A percentile compares a stretch with the other conserved stretches of the same genome.
Conservation (phyloP, 768 basidiomycete genomes). For the Mycena chlorophos region DNA sequence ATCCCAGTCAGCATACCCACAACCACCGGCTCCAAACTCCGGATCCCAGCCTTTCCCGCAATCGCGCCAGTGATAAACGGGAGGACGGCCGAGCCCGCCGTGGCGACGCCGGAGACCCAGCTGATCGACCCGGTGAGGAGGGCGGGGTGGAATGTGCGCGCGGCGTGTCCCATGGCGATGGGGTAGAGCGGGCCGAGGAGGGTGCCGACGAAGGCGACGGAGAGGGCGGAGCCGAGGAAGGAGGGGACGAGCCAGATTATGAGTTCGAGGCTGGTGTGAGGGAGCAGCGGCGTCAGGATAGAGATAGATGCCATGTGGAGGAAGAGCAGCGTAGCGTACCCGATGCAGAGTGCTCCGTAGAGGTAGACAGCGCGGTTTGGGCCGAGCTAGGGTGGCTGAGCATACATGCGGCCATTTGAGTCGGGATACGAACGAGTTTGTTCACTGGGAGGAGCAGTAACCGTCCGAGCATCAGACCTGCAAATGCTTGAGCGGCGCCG, state of each 20-base stretch:
- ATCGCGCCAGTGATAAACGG: too few species aligned
- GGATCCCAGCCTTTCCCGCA: too few species aligned
- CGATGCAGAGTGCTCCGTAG: conserved; percentile 33
- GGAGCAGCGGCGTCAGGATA: neutral
- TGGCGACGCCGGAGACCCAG: too few species aligned
- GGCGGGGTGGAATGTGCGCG: too few species aligned
- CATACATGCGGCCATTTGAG: neutral
- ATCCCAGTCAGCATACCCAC: too few species aligned
- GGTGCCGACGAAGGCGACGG: conserved; percentile 29
- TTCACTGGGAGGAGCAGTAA: conserved; percentile 36
- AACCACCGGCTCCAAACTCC: too few species aligned
- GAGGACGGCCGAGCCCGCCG: too few species aligned
- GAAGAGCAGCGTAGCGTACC: conserved; percentile 4
- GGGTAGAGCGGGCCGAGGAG: too few species aligned
- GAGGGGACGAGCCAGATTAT: conserved; percentile 48
- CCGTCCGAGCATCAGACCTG: conserved; percentile 38
- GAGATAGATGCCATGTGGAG: neutral
- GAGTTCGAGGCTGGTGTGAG: conserved; percentile 37
- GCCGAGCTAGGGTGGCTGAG: conserved; percentile 27
- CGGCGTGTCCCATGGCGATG: too few species aligned
- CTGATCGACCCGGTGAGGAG: too few species aligned
- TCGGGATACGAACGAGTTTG: conserved; percentile 24
- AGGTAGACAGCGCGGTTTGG: conserved; percentile 33
- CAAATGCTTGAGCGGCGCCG: neutral
- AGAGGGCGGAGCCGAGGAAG: conserved; percentile 45